Conservation (phyloP, 768 basidiomycete genomes). For the Chalciporus pseudorubinellus region DNA sequence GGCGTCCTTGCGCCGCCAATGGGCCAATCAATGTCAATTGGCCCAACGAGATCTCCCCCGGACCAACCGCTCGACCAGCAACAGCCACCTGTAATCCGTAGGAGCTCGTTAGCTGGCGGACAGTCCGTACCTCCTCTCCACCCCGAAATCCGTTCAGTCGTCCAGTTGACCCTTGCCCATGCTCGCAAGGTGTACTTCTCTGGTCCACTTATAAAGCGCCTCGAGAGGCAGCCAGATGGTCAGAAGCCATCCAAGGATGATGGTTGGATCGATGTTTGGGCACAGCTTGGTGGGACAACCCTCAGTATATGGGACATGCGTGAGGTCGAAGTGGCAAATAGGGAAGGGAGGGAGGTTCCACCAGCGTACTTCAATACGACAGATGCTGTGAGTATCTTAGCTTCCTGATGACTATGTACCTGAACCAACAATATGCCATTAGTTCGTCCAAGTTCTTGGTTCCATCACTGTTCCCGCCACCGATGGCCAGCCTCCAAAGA, state of each 20-base stretch:
- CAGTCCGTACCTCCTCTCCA: constrained; percentile 49
- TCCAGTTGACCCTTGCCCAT: constrained; percentile 70
- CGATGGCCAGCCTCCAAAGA: constrained; percentile 46
- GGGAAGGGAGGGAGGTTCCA: constrained; percentile 76
- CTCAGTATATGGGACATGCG: constrained; percentile 92
- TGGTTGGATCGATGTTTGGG: constrained; percentile 85
- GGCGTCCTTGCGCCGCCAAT: constrained; percentile 28
- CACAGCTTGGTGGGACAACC: constrained; percentile 84
- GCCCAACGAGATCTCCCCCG: constrained; percentile 22
- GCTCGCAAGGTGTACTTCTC: constrained; percentile 87
- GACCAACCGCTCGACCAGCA: constrained; percentile 27
- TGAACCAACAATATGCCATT: constrained; percentile 8
- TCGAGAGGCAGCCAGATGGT: constrained; percentile 79
- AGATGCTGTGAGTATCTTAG: constrained; percentile 65
- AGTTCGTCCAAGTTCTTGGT: constrained; percentile 81
- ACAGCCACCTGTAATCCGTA: constrained; percentile 14
- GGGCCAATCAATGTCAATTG: constrained; percentile 33
- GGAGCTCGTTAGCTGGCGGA: constrained; percentile 14
- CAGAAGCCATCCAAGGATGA: constrained; percentile 68
- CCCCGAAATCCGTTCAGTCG: constrained; percentile 79
- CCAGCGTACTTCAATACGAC: constrained; percentile 86
- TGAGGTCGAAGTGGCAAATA: constrained; percentile 80
- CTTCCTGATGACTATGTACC: background rate
- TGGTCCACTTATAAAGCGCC: constrained; percentile 71
- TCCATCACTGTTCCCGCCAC: constrained; percentile 65